phyloP scores from a whole-genome alignment of 352 stramenopile species.

The Aphanomyces astaci region DNA sequence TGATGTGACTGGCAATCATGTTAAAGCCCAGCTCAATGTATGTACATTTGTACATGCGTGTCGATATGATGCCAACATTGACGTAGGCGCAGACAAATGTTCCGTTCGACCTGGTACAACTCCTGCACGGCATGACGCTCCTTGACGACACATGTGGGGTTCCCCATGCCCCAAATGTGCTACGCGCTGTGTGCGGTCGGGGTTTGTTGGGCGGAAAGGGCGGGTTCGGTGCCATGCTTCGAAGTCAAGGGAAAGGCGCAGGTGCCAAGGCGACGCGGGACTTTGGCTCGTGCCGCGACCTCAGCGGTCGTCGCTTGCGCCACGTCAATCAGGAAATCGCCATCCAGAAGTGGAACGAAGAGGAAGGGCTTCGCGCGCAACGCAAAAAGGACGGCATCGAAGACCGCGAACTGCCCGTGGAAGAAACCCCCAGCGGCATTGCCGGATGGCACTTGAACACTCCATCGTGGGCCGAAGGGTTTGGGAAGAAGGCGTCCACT shows the following conservation, averaged over 20 bases:
- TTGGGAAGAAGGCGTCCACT: constrained; percentile 47
- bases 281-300: constrained; percentile 72
- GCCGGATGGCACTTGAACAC: constrained; percentile 74
- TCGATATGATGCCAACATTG: constrained; percentile 30
- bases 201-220: constrained; percentile 72
- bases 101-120: background rate
- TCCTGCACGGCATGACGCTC: constrained; percentile 28
- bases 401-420: constrained; percentile 60
- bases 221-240: constrained; percentile 79
- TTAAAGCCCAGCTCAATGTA: constrained; percentile 40
- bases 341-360: constrained; percentile 71
- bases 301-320: constrained; percentile 66
- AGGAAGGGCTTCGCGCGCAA: constrained; percentile 39
- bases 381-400: constrained; percentile 41
- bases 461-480: constrained; percentile 71
- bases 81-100: constrained; percentile 44
- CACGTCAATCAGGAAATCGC: constrained; percentile 85
- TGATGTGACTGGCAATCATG: constrained; percentile 31
- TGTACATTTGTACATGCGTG: constrained; percentile 36
- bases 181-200: constrained; percentile 53
- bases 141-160: constrained; percentile 31
- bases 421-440: constrained; percentile 79
- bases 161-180: constrained; percentile 41
- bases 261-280: constrained; percentile 60
- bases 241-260: constrained; percentile 65